Percentiles rank a stretch among this genome's conserved stretches.
Evolutionary conservation across 805 yeast species (phyloP).

Genomic region (Yamadazyma akitaensis): DNA sequence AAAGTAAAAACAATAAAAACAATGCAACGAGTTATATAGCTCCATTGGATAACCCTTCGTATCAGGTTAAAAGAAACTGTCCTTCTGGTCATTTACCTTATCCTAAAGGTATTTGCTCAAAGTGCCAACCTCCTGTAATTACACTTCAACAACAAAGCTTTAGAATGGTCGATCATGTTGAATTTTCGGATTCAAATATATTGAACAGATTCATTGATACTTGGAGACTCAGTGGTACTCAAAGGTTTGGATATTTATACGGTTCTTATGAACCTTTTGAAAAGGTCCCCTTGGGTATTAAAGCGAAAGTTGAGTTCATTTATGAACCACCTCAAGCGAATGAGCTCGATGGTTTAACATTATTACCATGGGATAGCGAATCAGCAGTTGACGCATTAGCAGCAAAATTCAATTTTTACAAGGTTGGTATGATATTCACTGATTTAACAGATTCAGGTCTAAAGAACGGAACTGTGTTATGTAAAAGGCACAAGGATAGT

Average conservation of each 20-base stretch:
- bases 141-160: constrained; percentile 86
- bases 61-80: constrained; percentile 61
- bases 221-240: constrained; percentile 88
- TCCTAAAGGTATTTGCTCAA: constrained; percentile 93
- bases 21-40: constrained; percentile 64
- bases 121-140: constrained; percentile 95
- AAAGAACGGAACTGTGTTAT: constrained; percentile 84
- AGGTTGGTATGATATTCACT: constrained; percentile 84
- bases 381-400: constrained; percentile 53
- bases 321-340: constrained; percentile 90
- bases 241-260: constrained; percentile 79
- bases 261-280: constrained; percentile 80
- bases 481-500: constrained; percentile 89
- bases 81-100: constrained; percentile 84
- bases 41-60: constrained; percentile 73
- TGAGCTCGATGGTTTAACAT: constrained; percentile 79
- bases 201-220: constrained; percentile 82
- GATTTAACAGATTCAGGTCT: constrained; percentile 85
- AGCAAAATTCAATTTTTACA: constrained; percentile 53
- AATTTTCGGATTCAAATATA: constrained; percentile 69
- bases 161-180: constrained; percentile 97
- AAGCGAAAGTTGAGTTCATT: constrained; percentile 90
- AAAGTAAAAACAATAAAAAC: constrained; percentile 58
- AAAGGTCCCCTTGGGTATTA: constrained; percentile 86
- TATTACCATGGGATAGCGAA: constrained; percentile 55